These are phyloP conservation scores for Podaxis carcinomalis DNA, from an alignment of 768 basidiomycete species.

Conservation along the genomic window DNA sequence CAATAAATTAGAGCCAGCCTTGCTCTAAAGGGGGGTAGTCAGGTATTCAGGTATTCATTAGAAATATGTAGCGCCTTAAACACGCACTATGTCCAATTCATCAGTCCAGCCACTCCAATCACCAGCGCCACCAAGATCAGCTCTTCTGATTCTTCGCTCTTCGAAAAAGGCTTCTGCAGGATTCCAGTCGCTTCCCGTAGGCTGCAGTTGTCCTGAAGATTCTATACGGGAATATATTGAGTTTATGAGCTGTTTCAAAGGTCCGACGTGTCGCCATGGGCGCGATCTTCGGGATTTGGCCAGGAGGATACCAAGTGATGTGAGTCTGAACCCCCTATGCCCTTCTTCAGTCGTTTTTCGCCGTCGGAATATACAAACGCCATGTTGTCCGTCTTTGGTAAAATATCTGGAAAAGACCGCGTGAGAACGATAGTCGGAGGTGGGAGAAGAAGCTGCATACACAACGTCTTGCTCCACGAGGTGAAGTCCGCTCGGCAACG, in stretches of 20 bases:
- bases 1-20: constrained; percentile 16
- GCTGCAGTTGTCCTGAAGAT: constrained; percentile 41
- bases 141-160: constrained; percentile 45
- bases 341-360: constrained; percentile 65
- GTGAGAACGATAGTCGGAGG: neutral
- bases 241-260: constrained; percentile 56
- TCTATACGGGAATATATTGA: constrained; percentile 50
- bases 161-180: constrained; percentile 63
- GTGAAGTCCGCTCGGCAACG: constrained; percentile 79
- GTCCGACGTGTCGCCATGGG: constrained; percentile 71
- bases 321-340: constrained; percentile 76
- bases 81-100: constrained; percentile 54
- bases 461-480: constrained; percentile 75
- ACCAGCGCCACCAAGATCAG: constrained; percentile 51
- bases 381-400: constrained; percentile 60
- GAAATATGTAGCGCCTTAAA: neutral
- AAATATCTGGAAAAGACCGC: neutral
- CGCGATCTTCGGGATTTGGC: constrained; percentile 60
- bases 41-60: constrained; percentile 3
- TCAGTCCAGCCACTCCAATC: constrained; percentile 68
- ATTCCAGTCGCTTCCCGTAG: constrained; percentile 57
- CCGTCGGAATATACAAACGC: constrained; percentile 72
- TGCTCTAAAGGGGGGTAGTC: constrained; percentile 9
- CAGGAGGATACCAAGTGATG: constrained; percentile 72
- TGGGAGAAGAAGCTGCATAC: constrained; percentile 35